A percentile compares a stretch with the other conserved stretches of the same genome.
Evolutionary conservation across 306 rosid genomes (phyloP).

Genomic region (Lupinus albus): DNA sequence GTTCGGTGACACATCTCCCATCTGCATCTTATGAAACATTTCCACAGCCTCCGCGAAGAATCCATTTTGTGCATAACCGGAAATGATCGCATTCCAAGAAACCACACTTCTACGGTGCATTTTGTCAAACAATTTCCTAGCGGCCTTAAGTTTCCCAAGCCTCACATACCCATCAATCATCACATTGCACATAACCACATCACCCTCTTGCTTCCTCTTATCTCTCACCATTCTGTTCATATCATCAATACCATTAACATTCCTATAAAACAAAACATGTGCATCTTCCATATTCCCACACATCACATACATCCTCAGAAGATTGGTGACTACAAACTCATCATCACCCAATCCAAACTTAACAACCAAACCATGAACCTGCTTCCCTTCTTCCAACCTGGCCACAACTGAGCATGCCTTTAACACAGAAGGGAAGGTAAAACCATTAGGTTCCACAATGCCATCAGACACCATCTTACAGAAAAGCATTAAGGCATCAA

Average conservation of each 20-base stretch:
- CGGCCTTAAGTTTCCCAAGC: constrained; percentile 54
- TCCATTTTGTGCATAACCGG: constrained; percentile 72
- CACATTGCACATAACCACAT: constrained; percentile 73
- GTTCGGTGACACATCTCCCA: constrained; percentile 54
- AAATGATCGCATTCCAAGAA: constrained; percentile 79
- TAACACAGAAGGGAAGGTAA: constrained; percentile 72
- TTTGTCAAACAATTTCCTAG: constrained; percentile 56
- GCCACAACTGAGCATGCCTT: constrained; percentile 65
- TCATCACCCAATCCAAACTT: constrained; percentile 63
- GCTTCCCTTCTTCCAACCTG: constrained; percentile 59
- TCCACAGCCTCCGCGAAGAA: constrained; percentile 59
- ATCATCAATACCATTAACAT: constrained; percentile 36
- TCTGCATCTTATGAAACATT: constrained; percentile 64
- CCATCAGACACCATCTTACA: constrained; percentile 56
- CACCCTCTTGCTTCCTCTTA: constrained; percentile 56
- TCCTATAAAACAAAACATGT: constrained; percentile 55
- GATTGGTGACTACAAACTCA: constrained; percentile 66
- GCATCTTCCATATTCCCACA: constrained; percentile 65
- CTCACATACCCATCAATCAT: constrained; percentile 68
- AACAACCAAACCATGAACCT: constrained; percentile 70
- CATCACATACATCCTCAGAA: constrained; percentile 73
- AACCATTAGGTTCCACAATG: constrained; percentile 58
- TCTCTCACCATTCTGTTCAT: constrained; percentile 30
- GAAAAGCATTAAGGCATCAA: constrained; percentile 52
- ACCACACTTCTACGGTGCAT: constrained; percentile 72